Evolutionary conservation across 805 yeast genomes (phyloP).

Genomic region (Yamadazyma paraphyllophila): DNA sequence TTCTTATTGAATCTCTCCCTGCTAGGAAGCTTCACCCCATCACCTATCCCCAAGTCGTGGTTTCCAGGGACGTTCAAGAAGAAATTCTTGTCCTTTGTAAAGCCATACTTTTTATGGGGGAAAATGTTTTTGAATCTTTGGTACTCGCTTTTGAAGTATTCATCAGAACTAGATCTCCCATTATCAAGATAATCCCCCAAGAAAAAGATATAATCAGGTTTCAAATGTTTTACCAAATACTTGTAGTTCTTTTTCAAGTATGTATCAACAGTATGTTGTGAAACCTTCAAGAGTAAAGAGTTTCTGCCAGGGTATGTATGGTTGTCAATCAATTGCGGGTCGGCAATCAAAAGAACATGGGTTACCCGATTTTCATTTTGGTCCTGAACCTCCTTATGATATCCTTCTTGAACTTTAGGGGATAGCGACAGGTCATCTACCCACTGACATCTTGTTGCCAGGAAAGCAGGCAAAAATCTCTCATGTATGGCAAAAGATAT

Average conservation of each 20-base stretch:
- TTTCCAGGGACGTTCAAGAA: conserved; percentile 69
- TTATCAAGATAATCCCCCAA: conserved; percentile 45
- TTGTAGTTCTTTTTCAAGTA: conserved; percentile 38
- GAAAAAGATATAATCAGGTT: conserved; percentile 38
- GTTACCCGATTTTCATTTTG: conserved; percentile 12
- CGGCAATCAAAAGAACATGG: conserved; percentile 38
- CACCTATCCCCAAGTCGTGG: conserved; percentile 94
- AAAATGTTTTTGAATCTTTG: conserved; percentile 35
- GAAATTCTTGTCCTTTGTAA: conserved; percentile 23
- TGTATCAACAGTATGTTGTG: conserved; percentile 41
- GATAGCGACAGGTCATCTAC: conserved; percentile 3
- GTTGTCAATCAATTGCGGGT: conserved; percentile 44
- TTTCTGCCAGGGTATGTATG: conserved; percentile 45
- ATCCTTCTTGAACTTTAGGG: background rate
- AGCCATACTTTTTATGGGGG: conserved; percentile 15
- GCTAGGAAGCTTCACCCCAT: conserved; percentile 47
- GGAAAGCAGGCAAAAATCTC: conserved; percentile 24
- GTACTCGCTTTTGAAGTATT: conserved; percentile 28
- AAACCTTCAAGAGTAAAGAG: conserved; percentile 26
- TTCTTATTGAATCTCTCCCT: conserved; percentile 26
- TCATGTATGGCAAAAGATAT: conserved; percentile 32
- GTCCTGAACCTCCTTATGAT: background rate
- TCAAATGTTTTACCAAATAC: conserved; percentile 26
- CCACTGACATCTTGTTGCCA: conserved; percentile 35
- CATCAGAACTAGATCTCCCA: conserved; percentile 33